A percentile compares a stretch with the other conserved stretches of the same genome.
Evolutionary conservation across 1,284 basidiomycete genomes (phyloP).

Genomic region (Malassezia sympodialis): DNA sequence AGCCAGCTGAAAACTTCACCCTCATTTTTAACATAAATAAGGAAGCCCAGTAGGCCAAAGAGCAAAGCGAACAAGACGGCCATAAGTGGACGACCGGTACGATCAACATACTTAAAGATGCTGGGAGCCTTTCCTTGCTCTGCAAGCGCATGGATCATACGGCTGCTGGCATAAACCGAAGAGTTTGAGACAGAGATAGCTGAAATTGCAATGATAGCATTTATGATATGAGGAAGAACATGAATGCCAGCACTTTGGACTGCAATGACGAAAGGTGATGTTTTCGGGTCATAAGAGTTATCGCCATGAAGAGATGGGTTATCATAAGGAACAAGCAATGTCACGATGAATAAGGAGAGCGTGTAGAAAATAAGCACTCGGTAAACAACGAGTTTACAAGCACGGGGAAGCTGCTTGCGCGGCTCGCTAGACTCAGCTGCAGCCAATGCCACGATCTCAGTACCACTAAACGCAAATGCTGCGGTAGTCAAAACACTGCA

Average conservation of each 20-base stretch:
- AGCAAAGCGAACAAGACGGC: constrained; percentile 45
- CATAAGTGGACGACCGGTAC: constrained; percentile 51
- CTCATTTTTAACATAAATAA: constrained; percentile 38
- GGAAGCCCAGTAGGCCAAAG: constrained; percentile 39
- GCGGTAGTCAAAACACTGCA: constrained; percentile 51
- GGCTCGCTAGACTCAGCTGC: constrained; percentile 57
- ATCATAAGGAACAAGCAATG: constrained; percentile 34
- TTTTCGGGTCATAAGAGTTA: constrained; percentile 43
- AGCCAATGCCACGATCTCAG: constrained; percentile 75
- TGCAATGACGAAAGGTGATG: constrained; percentile 53
- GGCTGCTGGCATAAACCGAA: constrained; percentile 49
- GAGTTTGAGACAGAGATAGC: constrained; percentile 50
- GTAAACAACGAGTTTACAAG: constrained; percentile 29
- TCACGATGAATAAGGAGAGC: constrained; percentile 51
- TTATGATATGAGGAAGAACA: constrained; percentile 51
- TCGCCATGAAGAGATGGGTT: constrained; percentile 19
- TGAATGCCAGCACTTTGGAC: constrained; percentile 49
- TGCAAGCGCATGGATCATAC: constrained; percentile 47
- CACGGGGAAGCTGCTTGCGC: constrained; percentile 37
- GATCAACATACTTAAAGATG: constrained; percentile 51
- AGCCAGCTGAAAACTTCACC: constrained; percentile 49
- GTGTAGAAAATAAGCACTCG: constrained; percentile 50
- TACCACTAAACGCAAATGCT: constrained; percentile 70
- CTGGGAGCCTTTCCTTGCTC: constrained; percentile 50
- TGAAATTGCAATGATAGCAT: constrained; percentile 50